Conservation (phyloP, 331 rosid genomes). For the Quercus tomentella region DNA sequence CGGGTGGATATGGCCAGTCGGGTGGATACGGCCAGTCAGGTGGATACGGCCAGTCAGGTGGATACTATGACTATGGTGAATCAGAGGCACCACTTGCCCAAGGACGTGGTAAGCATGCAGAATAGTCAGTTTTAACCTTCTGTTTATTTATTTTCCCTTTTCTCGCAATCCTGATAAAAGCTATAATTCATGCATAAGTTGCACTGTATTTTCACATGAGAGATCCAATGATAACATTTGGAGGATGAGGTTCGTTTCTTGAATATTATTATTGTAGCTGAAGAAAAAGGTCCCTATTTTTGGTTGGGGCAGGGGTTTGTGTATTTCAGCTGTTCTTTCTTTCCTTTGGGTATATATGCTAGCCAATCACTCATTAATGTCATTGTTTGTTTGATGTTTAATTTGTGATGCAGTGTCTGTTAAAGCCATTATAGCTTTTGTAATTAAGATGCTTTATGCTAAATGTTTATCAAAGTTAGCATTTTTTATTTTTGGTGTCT, state of each 20-base stretch:
- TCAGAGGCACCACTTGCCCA: slow-evolving; percentile 60
- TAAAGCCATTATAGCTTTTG: neutral
- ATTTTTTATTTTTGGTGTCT: too few species aligned
- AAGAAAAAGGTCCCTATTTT: neutral
- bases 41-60: slow-evolving; percentile 28
- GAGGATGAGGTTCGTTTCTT: neutral
- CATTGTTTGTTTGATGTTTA: neutral
- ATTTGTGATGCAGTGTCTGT: neutral
- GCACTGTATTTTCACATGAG: neutral
- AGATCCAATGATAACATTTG: slow-evolving; percentile 1
- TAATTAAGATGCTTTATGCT: neutral
- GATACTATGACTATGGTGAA: slow-evolving; percentile 64
- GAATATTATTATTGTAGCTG: neutral
- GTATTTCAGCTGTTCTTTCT: neutral
- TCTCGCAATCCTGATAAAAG: neutral
- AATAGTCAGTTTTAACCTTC: neutral
- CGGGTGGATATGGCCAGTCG: too few species aligned
- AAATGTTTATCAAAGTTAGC: too few species aligned
- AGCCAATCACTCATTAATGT: neutral
- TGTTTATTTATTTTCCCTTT: neutral
- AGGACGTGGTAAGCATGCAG: slow-evolving; percentile 47
- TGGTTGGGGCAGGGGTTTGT: neutral
- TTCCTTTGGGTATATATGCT: too few species aligned
- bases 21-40: too few species aligned
- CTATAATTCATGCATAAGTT: slow-evolving; percentile 4